Evolutionary conservation across 176 grass and related monocot species (phyloP), one percentile per base, ranked within the genome.

Genomic region (Dactylis glomerata): DNA sequence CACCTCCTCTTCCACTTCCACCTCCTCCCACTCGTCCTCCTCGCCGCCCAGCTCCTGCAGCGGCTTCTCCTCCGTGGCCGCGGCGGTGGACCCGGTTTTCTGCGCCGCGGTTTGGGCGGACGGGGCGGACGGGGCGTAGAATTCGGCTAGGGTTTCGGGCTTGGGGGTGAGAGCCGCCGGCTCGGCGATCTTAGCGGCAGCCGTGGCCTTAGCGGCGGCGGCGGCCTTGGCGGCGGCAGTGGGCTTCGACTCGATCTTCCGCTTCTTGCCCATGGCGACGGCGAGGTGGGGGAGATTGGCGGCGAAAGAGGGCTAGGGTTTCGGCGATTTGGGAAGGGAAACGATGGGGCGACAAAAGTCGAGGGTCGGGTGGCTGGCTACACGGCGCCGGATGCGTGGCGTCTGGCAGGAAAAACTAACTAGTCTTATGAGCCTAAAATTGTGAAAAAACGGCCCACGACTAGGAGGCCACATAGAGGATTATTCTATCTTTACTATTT

Each of bases 231-330:
- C 61, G 7, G 73, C 45, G 26, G 65, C 55, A n/a, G 31, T 61
- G n/a, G 47, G 19, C 36, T 59, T 88, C 17, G 74, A 19, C 37
- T 71, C 77, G 26, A 98, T 85, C 96, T 98, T 98, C 84, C 96
- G 86, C 86, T 95, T 98, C 83, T 98, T 98, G 46, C 83, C 93
- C 96, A 98, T 98, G 86, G 87, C 78, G 41, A 72, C 9, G 36
- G 55, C 37, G 66, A 44, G 40, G 50, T 24, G 47, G 17, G 17
- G 28, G 58, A 20, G 11, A 55, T 80, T 30, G 16, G 84, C n/a
- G 41, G 16, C 16, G 70, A 71, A 33, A 59, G 14, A 20, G 46
- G 40, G 82, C 81, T 91, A 94, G 88, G 88, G 92, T 92, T 94
- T 85, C 71, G 81, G 49, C 79, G 68, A 83, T 20, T 46, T 27